These are phyloP conservation scores for Cyberlindnera samutprakarnensis DNA, from an alignment of 805 yeast species.

Conservation along the genomic window DNA sequence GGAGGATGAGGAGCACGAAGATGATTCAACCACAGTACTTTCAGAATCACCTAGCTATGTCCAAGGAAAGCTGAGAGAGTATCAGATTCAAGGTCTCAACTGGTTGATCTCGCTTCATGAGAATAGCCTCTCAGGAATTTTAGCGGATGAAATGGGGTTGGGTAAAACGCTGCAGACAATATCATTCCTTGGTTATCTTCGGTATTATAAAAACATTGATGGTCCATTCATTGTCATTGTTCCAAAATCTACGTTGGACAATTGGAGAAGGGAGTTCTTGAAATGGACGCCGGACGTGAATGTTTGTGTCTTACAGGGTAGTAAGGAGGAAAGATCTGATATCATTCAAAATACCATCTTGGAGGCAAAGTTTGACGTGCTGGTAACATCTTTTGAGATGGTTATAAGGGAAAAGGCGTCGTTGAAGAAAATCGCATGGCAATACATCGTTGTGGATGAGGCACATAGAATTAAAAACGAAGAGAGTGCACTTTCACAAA, in stretches of 20 bases:
- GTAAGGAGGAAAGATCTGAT: slow-evolving; percentile 67
- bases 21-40: slow-evolving; percentile 61
- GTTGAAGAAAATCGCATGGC: slow-evolving; percentile 83
- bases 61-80: slow-evolving; percentile 75
- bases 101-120: slow-evolving; percentile 90
- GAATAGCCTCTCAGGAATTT: slow-evolving; percentile 81
- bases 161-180: slow-evolving; percentile 96
- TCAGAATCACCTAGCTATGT: slow-evolving; percentile 81
- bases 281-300: slow-evolving; percentile 96
- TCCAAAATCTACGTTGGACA: slow-evolving; percentile 92
- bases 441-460: slow-evolving; percentile 88
- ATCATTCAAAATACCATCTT: slow-evolving; percentile 53
- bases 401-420: slow-evolving; percentile 81
- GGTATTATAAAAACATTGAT: slow-evolving; percentile 67
- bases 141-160: slow-evolving; percentile 98
- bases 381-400: slow-evolving; percentile 89
- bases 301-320: slow-evolving; percentile 81
- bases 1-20: slow-evolving; percentile 68
- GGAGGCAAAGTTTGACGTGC: slow-evolving; percentile 78
- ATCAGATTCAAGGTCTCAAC: slow-evolving; percentile 91
- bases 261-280: slow-evolving; percentile 92
- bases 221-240: slow-evolving; percentile 92
- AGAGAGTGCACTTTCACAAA: slow-evolving; percentile 85
- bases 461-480: slow-evolving; percentile 97
- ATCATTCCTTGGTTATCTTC: slow-evolving; percentile 79